Evolutionary conservation across 2,329 filamentous ascomycete genomes (phyloP), one percentile per base, ranked within the genome.

Genomic region (Aurifilum marmelostoma): DNA sequence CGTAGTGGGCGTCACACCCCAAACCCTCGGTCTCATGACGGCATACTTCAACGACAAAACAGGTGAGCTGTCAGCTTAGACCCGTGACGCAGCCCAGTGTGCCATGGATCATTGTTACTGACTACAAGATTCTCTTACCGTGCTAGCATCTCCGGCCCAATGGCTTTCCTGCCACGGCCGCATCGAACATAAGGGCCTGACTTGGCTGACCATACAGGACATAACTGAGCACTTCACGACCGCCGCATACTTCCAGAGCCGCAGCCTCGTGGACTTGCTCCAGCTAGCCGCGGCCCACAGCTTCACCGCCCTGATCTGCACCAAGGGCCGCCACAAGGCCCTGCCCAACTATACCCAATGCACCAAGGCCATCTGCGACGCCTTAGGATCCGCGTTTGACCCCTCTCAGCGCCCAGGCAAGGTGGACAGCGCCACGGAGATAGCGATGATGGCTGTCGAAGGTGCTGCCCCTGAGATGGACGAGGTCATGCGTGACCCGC

Each of bases 241-340:
- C 16, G 61, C 61, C 5, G 39, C 39, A 8, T 63, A 43, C 39
- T 63, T 63, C 27, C 61, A 50, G 41, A 21, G 39, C 41, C 24
- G 12, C 61, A 63, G 61, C 61, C 24, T 63, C 21, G 39, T 50
- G 27, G 37, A 2, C 37, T 7, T 63, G 14, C 61, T 63, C 41
- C 16, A 34, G 21, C 29, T 21, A 3, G 39, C 18, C 16, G 61
- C 61, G n/a, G 18, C 8, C 61, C 39, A 27, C n/a, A 43, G n/a
- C 39, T 63, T 63, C 61, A 47, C 24, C 12, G 14, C 61, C 16
- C 41, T 63, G 21, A 24, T 63, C 14, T 63, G 61, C 39, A 27
- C n/a, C 37, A 63, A 63, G 41, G 61, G 61, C 61, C 16, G 27
- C 61, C 16, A 32, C 24, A 32, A 47, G 24, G 4, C 18, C 14